These are phyloP conservation scores for Fusarium papillatum DNA, from an alignment of 2,329 filamentous ascomycete genomes.

Conservation along the genomic window DNA sequence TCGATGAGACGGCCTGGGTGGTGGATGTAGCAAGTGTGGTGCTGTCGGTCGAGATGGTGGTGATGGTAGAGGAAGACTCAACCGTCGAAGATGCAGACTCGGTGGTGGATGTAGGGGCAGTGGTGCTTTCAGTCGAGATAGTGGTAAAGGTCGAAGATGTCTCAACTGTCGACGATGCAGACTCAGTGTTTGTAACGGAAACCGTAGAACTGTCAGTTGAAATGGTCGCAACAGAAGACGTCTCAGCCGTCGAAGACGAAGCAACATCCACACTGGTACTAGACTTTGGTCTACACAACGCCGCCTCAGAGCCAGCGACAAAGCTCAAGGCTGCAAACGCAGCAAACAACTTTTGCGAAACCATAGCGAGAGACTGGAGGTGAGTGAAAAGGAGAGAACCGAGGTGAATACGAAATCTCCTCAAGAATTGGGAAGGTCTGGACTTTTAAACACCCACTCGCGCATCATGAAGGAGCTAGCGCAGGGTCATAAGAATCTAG, in stretches of 20 bases:
- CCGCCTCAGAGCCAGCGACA: neutral
- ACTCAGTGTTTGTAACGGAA: neutral
- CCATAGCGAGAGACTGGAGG: neutral
- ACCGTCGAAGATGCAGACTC: neutral
- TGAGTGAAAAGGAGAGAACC: neutral
- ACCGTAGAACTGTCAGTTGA: neutral
- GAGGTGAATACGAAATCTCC: neutral
- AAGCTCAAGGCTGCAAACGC: neutral
- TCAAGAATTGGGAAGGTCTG: neutral
- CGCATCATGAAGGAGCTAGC: neutral
- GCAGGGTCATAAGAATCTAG: neutral
- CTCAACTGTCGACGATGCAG: neutral
- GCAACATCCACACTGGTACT: neutral
- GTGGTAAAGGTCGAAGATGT: neutral
- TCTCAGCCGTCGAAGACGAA: neutral
- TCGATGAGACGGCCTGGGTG: neutral
- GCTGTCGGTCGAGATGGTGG: neutral
- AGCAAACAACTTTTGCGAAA: neutral
- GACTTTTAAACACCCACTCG: neutral
- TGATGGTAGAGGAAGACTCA: neutral
- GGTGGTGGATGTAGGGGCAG: neutral
- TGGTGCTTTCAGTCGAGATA: neutral
- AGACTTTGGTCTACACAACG: neutral
- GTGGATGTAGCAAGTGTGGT: neutral
- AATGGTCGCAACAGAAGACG: neutral